Conservation (phyloP, 805 yeast species). For the Saturnispora dispora region DNA sequence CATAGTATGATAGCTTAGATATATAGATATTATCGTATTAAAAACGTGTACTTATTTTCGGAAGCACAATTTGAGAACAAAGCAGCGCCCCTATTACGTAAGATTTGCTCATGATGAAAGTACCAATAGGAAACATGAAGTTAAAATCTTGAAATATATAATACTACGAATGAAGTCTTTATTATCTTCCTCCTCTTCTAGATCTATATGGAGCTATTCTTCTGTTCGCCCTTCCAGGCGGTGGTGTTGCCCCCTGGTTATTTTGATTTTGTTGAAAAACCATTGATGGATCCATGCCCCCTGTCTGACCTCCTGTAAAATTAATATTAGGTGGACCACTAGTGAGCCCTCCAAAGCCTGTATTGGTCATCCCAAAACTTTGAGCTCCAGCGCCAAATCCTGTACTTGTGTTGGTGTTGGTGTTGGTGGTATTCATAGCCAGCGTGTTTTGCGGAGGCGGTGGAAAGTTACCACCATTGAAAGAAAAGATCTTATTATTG, state of each 20-base stretch:
- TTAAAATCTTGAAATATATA: not conserved
- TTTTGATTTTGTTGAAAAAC: constrained; percentile 1
- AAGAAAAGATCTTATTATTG: not conserved
- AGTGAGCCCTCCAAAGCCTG: constrained; percentile 3
- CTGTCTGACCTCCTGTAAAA: constrained; percentile 20
- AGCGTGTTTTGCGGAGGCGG: not conserved
- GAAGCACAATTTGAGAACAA: not conserved
- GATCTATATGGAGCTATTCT: constrained; percentile 1
- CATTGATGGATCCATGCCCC: constrained; percentile 1
- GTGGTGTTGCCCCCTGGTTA: not conserved
- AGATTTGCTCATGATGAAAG: not conserved
- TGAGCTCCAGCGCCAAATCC: not conserved
- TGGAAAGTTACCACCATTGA: not conserved
- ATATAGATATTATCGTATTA: no score
- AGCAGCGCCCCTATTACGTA: constrained; percentile 1
- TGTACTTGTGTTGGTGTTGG: not conserved
- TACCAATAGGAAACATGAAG: not conserved
- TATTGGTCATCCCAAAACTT: not conserved
- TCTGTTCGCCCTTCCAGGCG: not conserved
- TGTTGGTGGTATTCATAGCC: not conserved
- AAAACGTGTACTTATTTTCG: not conserved
- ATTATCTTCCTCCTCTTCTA: not conserved
- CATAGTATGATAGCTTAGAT: constrained; percentile 7
- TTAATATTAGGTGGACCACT: constrained; percentile 24
- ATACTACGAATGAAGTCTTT: not conserved